These are phyloP conservation scores for Citrullus amarus DNA, from an alignment of 306 rosid genomes.

Conservation along the genomic window DNA sequence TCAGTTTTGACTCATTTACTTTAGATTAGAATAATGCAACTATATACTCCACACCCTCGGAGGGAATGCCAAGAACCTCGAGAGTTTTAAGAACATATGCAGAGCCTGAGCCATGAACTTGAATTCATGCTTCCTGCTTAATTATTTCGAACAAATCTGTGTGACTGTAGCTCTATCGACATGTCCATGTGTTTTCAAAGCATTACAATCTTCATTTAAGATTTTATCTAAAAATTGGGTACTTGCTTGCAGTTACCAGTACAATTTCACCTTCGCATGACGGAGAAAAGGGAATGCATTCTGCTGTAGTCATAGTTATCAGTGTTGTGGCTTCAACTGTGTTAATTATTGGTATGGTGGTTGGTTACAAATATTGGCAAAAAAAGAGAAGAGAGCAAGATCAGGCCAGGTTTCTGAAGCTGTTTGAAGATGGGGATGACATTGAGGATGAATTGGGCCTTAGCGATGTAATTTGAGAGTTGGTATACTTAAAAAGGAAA, in stretches of 20 bases:
- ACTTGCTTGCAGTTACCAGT: conserved; percentile 30
- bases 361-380: conserved; percentile 58
- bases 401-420: conserved; percentile 64
- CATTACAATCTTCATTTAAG: not conserved
- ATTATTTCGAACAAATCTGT: not conserved
- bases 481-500: not conserved
- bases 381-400: conserved; percentile 58
- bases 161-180: not conserved
- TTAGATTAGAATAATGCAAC: not conserved
- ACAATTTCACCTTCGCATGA: conserved; percentile 18
- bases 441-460: conserved; percentile 59
- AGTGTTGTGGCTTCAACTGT: conserved; percentile 19
- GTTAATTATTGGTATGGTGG: conserved; percentile 26
- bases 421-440: conserved; percentile 70
- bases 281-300: conserved; percentile 28
- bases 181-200: not conserved
- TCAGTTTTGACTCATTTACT: not conserved
- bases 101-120: not conserved
- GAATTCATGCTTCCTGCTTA: not conserved
- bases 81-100: not conserved
- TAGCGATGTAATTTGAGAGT: conserved; percentile 29
- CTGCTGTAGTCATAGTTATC: conserved; percentile 35
- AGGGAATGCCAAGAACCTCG: not conserved
- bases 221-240: not conserved
- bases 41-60: not conserved